Evolutionary conservation across 352 stramenopile genomes (phyloP), one percentile per base, ranked within the genome.

Genomic region (Globisporangium nunn): DNA sequence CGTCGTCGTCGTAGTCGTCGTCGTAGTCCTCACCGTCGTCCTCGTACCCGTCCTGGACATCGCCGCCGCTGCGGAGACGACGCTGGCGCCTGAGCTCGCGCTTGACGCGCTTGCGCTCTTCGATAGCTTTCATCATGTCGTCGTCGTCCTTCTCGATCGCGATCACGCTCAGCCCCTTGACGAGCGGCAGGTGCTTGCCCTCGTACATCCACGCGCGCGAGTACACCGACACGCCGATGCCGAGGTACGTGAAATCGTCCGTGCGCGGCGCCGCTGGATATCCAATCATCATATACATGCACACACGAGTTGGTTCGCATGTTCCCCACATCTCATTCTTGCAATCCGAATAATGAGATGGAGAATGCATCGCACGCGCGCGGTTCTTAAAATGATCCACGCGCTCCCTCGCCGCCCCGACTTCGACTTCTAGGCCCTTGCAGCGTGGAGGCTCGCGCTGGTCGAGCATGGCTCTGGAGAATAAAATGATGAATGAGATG

Each of bases 81-180:
- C 23, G 63, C 17, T 58, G 50, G 23, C 51, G 56, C 39, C 62
- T 58, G 6, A 71, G 56, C 40, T 89, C 79, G n/a, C 73, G 76
- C 53, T 74, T 75, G 30, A 86, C 72, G 48, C 79, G 75, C 61
- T 89, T 89, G 45, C 64, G 79, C 56, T 85, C 71, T 55, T 89
- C 75, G 10, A 87, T 77, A 44, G 70, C 66, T 39, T 72, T 72
- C 76, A 89, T 83, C 44, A 81, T 50, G 6, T 87, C 75, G 35
- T 73, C 61, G 6, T 71, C 64, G 52, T 85, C 70, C 8, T 56
- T 73, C 37, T 72, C 61, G 31, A 85, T 47, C 23, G 76, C 73
- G 54, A 87, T 76, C 30, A 89, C 58, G 14, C 74, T 68, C 3
- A 89, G 43, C 0, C 79, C 76, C 23, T 66, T 73, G 17, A 89